Percentiles rank a stretch among this genome's conserved stretches.
Conservation (phyloP, 2,329 filamentous ascomycete genomes). For the Pyrenochaeta sp. region DNA sequence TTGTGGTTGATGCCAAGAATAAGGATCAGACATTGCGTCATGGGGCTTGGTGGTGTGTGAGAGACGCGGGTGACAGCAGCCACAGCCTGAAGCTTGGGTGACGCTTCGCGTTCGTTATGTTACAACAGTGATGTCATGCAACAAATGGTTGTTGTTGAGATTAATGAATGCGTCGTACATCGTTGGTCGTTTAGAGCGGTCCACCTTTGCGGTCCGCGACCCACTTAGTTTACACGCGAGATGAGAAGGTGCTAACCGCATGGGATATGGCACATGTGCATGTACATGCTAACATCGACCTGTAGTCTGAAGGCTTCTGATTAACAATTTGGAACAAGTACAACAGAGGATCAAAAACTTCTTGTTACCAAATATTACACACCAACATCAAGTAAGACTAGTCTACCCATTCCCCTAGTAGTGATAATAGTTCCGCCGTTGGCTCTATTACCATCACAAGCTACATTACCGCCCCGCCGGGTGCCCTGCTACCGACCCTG, state of each 20-base stretch:
- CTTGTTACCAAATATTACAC: neutral
- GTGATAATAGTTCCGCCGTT: neutral
- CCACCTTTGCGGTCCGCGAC: neutral
- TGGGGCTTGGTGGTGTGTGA: slow-evolving; percentile 9
- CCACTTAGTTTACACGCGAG: neutral
- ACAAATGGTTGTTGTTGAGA: neutral
- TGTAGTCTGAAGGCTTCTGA: neutral
- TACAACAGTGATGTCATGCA: neutral
- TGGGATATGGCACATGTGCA: neutral
- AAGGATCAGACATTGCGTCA: slow-evolving; percentile 34
- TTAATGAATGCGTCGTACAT: too few species aligned
- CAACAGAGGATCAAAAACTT: neutral
- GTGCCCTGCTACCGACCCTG: slow-evolving; percentile 4
- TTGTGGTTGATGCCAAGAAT: slow-evolving; percentile 21
- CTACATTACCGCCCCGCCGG: neutral
- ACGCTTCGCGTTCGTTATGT: neutral
- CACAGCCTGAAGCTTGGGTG: neutral
- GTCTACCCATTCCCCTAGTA: neutral
- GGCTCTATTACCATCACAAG: neutral
- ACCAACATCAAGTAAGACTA: neutral
- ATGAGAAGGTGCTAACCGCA: neutral
- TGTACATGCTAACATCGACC: neutral
- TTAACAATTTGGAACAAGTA: neutral
- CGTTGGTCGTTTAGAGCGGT: neutral
- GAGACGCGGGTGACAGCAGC: neutral